These are phyloP conservation scores for Dryas octopetala DNA, from an alignment of 306 rosid species.

Conservation along the genomic window DNA sequence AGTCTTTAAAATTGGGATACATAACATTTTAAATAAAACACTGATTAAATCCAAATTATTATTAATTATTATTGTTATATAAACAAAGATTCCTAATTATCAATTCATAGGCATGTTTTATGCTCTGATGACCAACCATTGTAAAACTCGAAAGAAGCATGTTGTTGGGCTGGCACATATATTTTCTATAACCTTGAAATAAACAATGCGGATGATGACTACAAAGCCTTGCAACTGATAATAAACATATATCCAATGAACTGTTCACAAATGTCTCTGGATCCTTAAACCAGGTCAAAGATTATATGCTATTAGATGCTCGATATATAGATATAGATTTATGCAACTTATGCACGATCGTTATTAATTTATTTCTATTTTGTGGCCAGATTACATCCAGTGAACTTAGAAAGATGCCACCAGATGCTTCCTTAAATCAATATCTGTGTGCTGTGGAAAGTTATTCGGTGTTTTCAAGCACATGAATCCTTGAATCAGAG, in stretches of 20 bases:
- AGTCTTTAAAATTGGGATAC: too few species aligned
- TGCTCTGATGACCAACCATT: neutral
- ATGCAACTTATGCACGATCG: neutral
- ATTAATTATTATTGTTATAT: neutral
- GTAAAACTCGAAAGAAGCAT: constrained; percentile 1
- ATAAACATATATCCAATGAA: too few species aligned
- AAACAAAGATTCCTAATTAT: neutral
- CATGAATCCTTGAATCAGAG: neutral
- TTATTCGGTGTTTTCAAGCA: neutral
- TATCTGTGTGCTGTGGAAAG: too few species aligned
- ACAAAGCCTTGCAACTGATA: too few species aligned
- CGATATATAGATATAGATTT: too few species aligned
- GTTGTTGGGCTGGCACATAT: neutral
- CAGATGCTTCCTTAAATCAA: too few species aligned
- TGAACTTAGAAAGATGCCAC: too few species aligned
- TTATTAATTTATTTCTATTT: neutral
- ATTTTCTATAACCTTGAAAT: neutral
- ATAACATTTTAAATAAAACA: too few species aligned
- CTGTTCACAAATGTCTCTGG: too few species aligned
- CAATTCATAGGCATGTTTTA: neutral
- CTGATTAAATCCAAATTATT: neutral
- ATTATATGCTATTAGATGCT: too few species aligned
- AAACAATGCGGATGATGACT: neutral
- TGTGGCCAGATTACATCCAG: neutral
- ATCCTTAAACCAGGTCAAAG: too few species aligned